These are phyloP conservation scores for Euphorbia celastroides DNA, from an alignment of 441 rosid species.

Conservation along the genomic window DNA sequence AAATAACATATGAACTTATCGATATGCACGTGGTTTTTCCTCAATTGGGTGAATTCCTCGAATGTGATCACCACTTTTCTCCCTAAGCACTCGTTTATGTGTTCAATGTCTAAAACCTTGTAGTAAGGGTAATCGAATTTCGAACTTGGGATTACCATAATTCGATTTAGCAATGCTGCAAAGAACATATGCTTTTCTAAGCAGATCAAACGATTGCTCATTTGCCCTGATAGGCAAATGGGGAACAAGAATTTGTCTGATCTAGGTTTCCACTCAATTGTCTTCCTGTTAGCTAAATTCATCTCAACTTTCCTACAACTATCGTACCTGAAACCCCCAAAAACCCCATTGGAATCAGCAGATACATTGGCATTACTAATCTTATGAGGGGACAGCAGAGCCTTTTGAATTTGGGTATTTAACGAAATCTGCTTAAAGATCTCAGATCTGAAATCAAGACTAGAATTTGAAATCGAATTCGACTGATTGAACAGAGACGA, in stretches of 20 bases:
- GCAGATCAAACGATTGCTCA: constrained; percentile 93
- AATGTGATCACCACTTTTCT: constrained; percentile 58
- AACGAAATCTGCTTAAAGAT: constrained; percentile 54
- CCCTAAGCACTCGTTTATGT: constrained; percentile 65
- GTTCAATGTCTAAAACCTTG: constrained; percentile 61
- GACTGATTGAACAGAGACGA: constrained; percentile 43
- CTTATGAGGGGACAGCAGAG: constrained; percentile 45
- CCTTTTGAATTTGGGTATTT: constrained; percentile 63
- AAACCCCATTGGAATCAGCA: constrained; percentile 16
- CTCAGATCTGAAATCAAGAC: constrained; percentile 35
- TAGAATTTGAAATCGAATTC: constrained; percentile 10
- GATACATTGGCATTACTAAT: constrained; percentile 20
- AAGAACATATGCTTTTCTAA: constrained; percentile 89
- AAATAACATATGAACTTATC: constrained; percentile 70
- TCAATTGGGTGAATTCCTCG: constrained; percentile 54
- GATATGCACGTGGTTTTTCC: constrained; percentile 55
- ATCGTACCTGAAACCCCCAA: constrained; percentile 20
- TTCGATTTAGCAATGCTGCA: constrained; percentile 71
- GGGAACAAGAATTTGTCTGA: constrained; percentile 55
- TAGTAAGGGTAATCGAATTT: constrained; percentile 64
- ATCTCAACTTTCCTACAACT: constrained; percentile 46
- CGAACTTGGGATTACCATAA: constrained; percentile 72
- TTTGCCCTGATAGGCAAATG: constrained; percentile 82
- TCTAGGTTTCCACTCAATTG: constrained; percentile 71
- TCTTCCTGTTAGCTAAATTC: constrained; percentile 33